Conservation (phyloP, 139 green algal species). For the Chlamydomonas eustigma region DNA sequence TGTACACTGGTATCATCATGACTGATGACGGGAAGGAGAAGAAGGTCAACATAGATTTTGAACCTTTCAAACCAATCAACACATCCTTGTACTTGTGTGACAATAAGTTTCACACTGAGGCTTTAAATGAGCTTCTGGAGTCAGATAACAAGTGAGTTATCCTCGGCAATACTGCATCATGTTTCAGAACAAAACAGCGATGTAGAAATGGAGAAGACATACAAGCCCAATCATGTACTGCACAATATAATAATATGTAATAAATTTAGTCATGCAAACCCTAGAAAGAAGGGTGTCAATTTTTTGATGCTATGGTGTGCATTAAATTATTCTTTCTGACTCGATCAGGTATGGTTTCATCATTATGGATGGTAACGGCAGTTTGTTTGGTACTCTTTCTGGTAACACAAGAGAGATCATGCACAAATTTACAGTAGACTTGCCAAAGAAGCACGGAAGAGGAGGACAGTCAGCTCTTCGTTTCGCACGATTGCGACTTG, state of each 20-base stretch:
- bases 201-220: too few species aligned
- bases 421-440: conserved; percentile 50
- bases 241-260: too few species aligned
- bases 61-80: conserved; percentile 99
- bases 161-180: conserved; percentile 99
- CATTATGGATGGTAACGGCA: conserved; percentile 98
- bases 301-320: too few species aligned
- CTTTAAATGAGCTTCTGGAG: conserved; percentile 93
- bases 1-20: conserved; percentile 97
- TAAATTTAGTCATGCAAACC: too few species aligned
- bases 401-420: conserved; percentile 83
- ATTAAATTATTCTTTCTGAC: too few species aligned
- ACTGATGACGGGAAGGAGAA: conserved; percentile 96
- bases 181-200: too few species aligned
- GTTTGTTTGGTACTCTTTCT: conserved; percentile 92
- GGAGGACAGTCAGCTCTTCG: conserved; percentile 96
- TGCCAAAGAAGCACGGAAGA: conserved; percentile 99
- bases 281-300: too few species aligned
- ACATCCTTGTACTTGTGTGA: conserved; percentile 99
- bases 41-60: conserved; percentile 99
- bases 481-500: conserved; percentile 95
- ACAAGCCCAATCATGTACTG: too few species aligned
- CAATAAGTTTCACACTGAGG: conserved; percentile 99
- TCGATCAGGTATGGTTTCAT: conserved; percentile 99
- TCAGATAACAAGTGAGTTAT: conserved; percentile 71